Evolutionary conservation across 2,329 filamentous ascomycete genomes (phyloP), one percentile per base, ranked within the genome.

Genomic region (Paramyrothecium sp.): DNA sequence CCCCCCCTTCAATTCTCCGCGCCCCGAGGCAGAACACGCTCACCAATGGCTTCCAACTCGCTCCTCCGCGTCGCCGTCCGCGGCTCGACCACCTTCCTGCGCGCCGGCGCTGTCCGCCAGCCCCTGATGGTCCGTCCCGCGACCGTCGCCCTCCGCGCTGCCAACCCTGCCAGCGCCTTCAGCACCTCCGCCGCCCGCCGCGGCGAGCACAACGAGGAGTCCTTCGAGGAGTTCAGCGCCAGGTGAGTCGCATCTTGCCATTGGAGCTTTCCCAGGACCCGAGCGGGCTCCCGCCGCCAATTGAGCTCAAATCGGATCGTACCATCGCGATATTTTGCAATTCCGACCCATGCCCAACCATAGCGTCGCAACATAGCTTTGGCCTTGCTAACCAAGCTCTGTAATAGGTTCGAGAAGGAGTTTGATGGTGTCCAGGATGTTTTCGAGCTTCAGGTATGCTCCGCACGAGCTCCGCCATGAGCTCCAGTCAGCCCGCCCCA

Each of bases 391-490:
- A 62, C 49, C 49, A 53, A 54, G 54, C 56, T 54, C 55, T 56
- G 53, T 41, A 55, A 72, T 75, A 99, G 95, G 82, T 99, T 96
- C 75, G 95, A 99, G 87, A 97, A 97, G 87, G 95, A 99, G 82
- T 99, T 99, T 74, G 94, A 99, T 63, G 80, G 81, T 73, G 95
- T 99, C 66, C 92, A 98, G 81, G 95, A 99, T 82, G 94, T 98
- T 73, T 99, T 99, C 78, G 95, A 99, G 88, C 92, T 99, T 73
- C 93, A 97, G 92, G 93, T 97, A 88, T 73, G 84, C 75, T 59
- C 50, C 56, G 60, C 23, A 47, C 30, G 22, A 57, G 60, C 56
- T 56, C 63, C 60, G 62, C 58, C 55, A 60, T 56, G 51, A 62
- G 60, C 59, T 62, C 58, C 10, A 30, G 26, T 30, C 26, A 30